A percentile compares a stretch with the other conserved stretches of the same genome.
Conservation (phyloP, 805 yeast species). For the Soucietia sequanensis region DNA sequence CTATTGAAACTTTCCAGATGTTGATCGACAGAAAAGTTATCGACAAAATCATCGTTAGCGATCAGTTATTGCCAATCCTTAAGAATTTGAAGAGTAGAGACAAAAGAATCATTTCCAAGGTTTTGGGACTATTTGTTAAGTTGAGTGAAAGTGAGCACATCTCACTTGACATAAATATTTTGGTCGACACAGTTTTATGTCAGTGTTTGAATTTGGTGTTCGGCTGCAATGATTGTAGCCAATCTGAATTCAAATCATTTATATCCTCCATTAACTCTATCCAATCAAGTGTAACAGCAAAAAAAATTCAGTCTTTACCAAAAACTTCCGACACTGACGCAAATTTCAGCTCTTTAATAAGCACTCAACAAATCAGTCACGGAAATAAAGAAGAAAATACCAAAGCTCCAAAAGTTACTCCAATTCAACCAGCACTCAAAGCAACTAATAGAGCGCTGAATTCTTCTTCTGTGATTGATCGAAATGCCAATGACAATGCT, state of each 20-base stretch:
- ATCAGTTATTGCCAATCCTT: slow-evolving; percentile 78
- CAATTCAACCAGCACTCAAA: not conserved
- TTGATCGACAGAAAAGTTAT: slow-evolving; percentile 60
- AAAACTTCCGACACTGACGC: not conserved
- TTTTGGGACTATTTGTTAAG: slow-evolving; percentile 48
- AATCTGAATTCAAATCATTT: slow-evolving; percentile 29
- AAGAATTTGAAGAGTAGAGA: slow-evolving; percentile 76
- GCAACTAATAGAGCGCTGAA: slow-evolving; percentile 2
- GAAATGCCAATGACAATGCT: no score
- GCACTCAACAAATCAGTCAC: slow-evolving; percentile 17
- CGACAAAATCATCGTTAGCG: slow-evolving; percentile 70
- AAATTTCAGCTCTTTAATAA: slow-evolving; percentile 18
- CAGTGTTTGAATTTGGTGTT: slow-evolving; percentile 33
- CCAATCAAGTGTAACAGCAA: slow-evolving; percentile 16
- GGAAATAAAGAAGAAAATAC: not conserved
- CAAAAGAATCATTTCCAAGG: slow-evolving; percentile 51
- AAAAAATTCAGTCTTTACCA: slow-evolving; percentile 19
- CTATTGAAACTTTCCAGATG: slow-evolving; percentile 58
- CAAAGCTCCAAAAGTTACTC: not conserved
- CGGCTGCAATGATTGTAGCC: slow-evolving; percentile 38
- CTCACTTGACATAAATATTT: slow-evolving; percentile 26
- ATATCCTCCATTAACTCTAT: slow-evolving; percentile 21
- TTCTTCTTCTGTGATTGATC: slow-evolving; percentile 2
- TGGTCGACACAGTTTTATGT: slow-evolving; percentile 28
- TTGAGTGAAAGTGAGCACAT: slow-evolving; percentile 45